Conservation (phyloP, 148 eudicot species). For the Fagopyrum esculentum region DNA sequence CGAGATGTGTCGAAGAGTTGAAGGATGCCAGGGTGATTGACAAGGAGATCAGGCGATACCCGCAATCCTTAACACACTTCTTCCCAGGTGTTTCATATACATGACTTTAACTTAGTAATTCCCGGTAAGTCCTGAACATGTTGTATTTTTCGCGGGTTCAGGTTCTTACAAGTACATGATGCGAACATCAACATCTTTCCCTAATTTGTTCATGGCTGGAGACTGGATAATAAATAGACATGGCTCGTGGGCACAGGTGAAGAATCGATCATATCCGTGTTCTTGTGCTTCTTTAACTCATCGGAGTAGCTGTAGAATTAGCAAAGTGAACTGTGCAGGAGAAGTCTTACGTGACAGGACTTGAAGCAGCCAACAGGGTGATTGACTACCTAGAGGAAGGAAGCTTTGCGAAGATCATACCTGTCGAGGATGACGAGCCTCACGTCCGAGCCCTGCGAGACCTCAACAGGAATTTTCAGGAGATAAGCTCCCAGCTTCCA, state of each 20-base stretch:
- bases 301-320: background rate
- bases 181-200: slow-evolving; percentile 70
- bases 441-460: slow-evolving; percentile 55
- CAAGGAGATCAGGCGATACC: slow-evolving; percentile 56
- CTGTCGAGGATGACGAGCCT: slow-evolving; percentile 59
- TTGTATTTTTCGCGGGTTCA: background rate
- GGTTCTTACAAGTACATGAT: slow-evolving; percentile 68
- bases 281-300: background rate
- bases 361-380: slow-evolving; percentile 75
- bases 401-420: slow-evolving; percentile 46
- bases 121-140: background rate
- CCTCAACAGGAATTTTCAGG: slow-evolving; percentile 46
- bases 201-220: slow-evolving; percentile 74
- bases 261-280: background rate
- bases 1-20: slow-evolving; percentile 46
- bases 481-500: slow-evolving; percentile 50
- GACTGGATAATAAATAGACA: slow-evolving; percentile 71
- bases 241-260: slow-evolving; percentile 77
- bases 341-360: slow-evolving; percentile 63
- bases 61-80: slow-evolving; percentile 52
- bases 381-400: slow-evolving; percentile 60
- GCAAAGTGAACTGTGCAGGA: slow-evolving; percentile 39
- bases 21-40: slow-evolving; percentile 37
- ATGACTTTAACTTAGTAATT: too few relatives aligned
- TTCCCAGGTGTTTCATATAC: slow-evolving; percentile 40